phyloP scores from a whole-genome alignment of 2,329 filamentous ascomycete genomes.

The Dothideomycetes sp. region DNA sequence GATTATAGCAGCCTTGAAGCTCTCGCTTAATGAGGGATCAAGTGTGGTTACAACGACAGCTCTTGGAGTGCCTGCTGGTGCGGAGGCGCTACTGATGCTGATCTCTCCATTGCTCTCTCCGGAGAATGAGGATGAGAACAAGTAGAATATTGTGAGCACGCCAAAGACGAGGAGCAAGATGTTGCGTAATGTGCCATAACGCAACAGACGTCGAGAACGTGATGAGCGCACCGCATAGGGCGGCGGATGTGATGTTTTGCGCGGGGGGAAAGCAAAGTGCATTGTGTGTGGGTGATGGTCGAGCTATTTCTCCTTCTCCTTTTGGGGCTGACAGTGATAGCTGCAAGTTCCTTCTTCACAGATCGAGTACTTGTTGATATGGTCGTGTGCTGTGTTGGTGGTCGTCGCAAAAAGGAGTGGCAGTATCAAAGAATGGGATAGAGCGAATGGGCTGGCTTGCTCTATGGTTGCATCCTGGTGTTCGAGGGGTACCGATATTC shows the following conservation, averaged over 20 bases:
- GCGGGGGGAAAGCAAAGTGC: conserved; percentile 81
- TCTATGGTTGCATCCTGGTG: too few species aligned
- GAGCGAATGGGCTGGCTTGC: too few species aligned
- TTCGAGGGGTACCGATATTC: too few species aligned
- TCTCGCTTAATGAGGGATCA: conserved; percentile 56
- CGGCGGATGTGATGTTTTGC: conserved; percentile 69
- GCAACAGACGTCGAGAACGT: conserved; percentile 39
- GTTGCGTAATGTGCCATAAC: conserved; percentile 29
- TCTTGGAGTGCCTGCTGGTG: conserved; percentile 39
- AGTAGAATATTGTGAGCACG: conserved; percentile 51
- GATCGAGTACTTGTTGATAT: too few species aligned
- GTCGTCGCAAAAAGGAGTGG: too few species aligned
- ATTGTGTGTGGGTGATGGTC: too few species aligned
- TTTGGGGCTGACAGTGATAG: too few species aligned
- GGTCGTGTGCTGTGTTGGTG: too few species aligned
- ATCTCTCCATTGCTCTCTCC: too few species aligned
- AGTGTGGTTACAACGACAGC: conserved; percentile 79
- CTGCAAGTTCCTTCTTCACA: too few species aligned
- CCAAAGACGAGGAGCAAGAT: conserved; percentile 47
- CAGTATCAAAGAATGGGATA: too few species aligned
- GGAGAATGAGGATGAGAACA: conserved; percentile 41
- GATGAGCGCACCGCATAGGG: conserved; percentile 57
- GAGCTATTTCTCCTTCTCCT: too few species aligned
- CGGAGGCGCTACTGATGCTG: conserved; percentile 4
- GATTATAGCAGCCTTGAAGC: conserved; percentile 64